Percentiles rank a stretch among this genome's conserved stretches.
Conservation (phyloP, 345 rosid genomes). For the Capsella bursapastoris region DNA sequence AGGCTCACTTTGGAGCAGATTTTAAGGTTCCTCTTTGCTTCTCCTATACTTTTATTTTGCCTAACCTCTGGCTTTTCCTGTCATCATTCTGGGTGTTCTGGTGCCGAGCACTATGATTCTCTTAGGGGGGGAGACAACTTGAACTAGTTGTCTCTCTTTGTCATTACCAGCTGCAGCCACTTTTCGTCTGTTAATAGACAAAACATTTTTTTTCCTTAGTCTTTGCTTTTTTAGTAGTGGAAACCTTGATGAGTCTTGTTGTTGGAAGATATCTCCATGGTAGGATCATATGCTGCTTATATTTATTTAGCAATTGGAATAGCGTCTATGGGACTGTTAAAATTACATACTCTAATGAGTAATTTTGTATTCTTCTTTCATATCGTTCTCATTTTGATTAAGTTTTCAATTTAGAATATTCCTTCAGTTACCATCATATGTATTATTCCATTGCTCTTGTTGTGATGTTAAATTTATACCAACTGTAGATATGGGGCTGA, state of each 20-base stretch:
- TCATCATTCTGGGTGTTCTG: conserved; percentile 6
- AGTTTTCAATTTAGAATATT: not conserved
- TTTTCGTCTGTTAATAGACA: not conserved
- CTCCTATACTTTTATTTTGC: not conserved
- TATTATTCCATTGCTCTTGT: conserved; percentile 26
- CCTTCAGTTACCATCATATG: conserved; percentile 21
- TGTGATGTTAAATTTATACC: conserved; percentile 40
- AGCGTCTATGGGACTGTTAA: not conserved
- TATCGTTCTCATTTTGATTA: conserved; percentile 3
- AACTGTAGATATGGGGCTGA: conserved; percentile 93
- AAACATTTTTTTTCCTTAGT: not conserved
- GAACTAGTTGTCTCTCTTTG: conserved; percentile 20
- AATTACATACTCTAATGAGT: not conserved
- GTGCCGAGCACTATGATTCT: conserved; percentile 8
- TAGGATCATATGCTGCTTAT: conserved; percentile 19
- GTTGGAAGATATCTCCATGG: conserved; percentile 3
- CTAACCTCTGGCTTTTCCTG: not conserved
- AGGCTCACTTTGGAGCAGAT: conserved; percentile 96
- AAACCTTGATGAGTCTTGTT: conserved; percentile 20
- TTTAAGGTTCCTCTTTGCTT: conserved; percentile 60
- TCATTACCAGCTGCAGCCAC: conserved; percentile 16
- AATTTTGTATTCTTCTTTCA: conserved; percentile 1
- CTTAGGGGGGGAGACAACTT: not conserved
- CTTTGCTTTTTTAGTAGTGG: conserved; percentile 1
- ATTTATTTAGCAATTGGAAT: not conserved